Evolutionary conservation across 148 eudicot species (phyloP), one percentile per base, ranked within the genome.

Genomic region (Salicornia ramosissima): DNA sequence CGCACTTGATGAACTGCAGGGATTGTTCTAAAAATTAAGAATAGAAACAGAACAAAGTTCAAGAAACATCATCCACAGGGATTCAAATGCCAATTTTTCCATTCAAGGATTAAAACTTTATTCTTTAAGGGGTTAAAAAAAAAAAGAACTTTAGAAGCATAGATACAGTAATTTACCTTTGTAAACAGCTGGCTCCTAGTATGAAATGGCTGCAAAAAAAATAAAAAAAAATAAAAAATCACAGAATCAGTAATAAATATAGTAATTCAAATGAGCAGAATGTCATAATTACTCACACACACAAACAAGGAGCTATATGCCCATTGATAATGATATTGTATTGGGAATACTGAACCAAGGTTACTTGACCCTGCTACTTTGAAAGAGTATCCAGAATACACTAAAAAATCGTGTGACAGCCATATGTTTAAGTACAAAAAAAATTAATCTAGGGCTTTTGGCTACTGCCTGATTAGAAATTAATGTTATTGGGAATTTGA

Each of bases 181-280:
- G 83, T 81, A 80, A 88, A 94, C 42, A 94, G 84, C 72, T 73
- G 88, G 82, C 86, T 94, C 84, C 97, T 85, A 28, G 91, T 82
- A 74, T 49, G 89, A 64, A 94, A 86, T 73, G 98, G 98, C 98
- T 94, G 91, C 88, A 77, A 72, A 52, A 73, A 10, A 42, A 71
- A 75, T 31, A 21, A 72, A 73, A 50, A 8, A 33, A 62, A 67
- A 30, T 65, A 40, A 55, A 40, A 74, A 68, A 52, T 26, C n/a
- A 67, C 22, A 1, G 1, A 51, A 51, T 3, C 1, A n/a, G 5
- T 2, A 36, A 22, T 70, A 5, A 61, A 19, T 25, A 59, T 28
- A 12, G 29, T 54, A 1, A 55, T 36, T 71, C 18, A 70, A 28
- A 25, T 14, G 60, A 24, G 30, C 59, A 57, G 16, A 57, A 57